Percentiles rank a stretch among this genome's conserved stretches.
Conservation (phyloP, 768 basidiomycete genomes). For the Tulasnella sp. region DNA sequence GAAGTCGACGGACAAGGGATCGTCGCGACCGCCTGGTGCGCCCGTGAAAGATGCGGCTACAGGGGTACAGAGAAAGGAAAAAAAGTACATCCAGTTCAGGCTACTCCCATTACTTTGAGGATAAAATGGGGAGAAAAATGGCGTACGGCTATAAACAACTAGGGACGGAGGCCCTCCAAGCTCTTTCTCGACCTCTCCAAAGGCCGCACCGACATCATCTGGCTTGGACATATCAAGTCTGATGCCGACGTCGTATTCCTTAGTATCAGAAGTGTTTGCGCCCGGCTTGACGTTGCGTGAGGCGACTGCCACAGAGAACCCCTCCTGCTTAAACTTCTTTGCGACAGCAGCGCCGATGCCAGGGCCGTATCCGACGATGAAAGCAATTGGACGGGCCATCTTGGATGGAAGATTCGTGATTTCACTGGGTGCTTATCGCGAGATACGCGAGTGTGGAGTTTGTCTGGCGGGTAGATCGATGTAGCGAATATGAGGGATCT, state of each 20-base stretch:
- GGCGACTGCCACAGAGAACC: constrained; percentile 3
- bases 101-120: too few species aligned
- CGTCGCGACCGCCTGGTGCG: neutral
- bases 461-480: too few species aligned
- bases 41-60: neutral
- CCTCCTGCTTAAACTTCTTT: neutral
- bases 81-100: too few species aligned
- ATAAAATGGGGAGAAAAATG: too few species aligned
- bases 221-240: neutral
- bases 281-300: neutral
- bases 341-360: constrained; percentile 12
- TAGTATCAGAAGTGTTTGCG: neutral
- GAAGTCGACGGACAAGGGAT: neutral
- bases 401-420: too few species aligned
- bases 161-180: constrained; percentile 1
- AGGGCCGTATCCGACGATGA: constrained; percentile 8
- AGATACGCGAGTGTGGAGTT: too few species aligned
- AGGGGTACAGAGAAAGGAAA: neutral
- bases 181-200: neutral
- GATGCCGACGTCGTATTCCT: neutral
- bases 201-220: neutral
- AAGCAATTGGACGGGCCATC: neutral
- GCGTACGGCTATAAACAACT: constrained; percentile 7
- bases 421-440: too few species aligned
- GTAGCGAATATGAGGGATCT: too few species aligned